Evolutionary conservation across 2,329 filamentous ascomycete species (phyloP), one percentile per base, ranked within the genome.

Genomic region (Fusarium subtropicale): DNA sequence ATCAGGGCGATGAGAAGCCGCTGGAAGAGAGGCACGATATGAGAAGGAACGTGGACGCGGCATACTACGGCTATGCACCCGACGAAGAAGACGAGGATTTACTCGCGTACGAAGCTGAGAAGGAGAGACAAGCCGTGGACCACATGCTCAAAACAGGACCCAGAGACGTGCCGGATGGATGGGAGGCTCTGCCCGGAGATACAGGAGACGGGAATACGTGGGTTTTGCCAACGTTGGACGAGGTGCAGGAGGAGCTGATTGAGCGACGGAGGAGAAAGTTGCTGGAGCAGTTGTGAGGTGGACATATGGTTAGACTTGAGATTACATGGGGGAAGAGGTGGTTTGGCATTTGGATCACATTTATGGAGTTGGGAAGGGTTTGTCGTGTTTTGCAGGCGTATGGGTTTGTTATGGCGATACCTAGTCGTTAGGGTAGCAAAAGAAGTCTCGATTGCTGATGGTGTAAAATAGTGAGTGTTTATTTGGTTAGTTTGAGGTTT

Each of bases 61-160:
- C 90, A 33, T 99, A 99, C 80, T 99, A 97, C 79, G 96, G 96
- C 41, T 99, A 97, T 79, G 94, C 94, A 65, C 86, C 94, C 10
- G 93, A 94, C 72, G 94, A 98, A 79, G 96, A 98, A 79, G 93
- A 97, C 78, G 92, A 91, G 1, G 88, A 86, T 46, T 78, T 98
- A 76, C 78, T 97, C 68, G 88, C 84, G 53, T 97, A 97, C 78
- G 96, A 99, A 84, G 86, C 83, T 46, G 84, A 88, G 75, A 96
- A 94, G 82, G 96, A 98, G 84, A 87, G 89, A 70, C 92, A 97
- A 78, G 93, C 94, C 0, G 85, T 88, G 64, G 90, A 93, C 74
- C 85, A 88, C 65, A 82, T 97, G 74, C 79, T 90, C 67, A 83
- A 83, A 56, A 84, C 88, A 22, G 87, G 85, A 20, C 80, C 86